These are phyloP conservation scores for Brassica juncea DNA, from an alignment of 345 rosid species.

Conservation along the genomic window DNA sequence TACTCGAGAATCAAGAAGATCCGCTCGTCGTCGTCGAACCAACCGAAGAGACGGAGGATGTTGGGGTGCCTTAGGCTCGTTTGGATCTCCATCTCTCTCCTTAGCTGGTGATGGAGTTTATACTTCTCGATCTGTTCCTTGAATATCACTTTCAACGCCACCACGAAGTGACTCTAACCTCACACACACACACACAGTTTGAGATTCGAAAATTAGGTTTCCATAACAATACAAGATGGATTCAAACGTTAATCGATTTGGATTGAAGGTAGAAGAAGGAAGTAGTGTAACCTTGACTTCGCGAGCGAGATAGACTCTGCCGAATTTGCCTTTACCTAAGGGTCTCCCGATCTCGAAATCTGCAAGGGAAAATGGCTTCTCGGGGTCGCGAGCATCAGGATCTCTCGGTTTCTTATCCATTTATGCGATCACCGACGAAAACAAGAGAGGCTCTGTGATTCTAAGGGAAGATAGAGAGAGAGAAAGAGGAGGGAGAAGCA, in stretches of 20 bases:
- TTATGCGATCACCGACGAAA: not conserved
- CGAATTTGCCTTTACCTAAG: conserved; percentile 86
- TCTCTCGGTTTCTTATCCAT: conserved; percentile 29
- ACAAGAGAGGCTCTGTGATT: not conserved
- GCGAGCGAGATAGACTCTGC: conserved; percentile 87
- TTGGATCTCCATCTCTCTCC: conserved; percentile 94
- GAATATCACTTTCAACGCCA: conserved; percentile 86
- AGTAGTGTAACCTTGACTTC: conserved; percentile 55
- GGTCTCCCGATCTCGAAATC: conserved; percentile 95
- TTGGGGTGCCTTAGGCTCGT: conserved; percentile 68
- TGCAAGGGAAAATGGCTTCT: conserved; percentile 56
- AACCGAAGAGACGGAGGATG: conserved; percentile 76
- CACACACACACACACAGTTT: not conserved
- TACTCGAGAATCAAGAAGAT: conserved; percentile 93
- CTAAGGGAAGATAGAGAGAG: not conserved
- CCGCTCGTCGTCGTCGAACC: conserved; percentile 78
- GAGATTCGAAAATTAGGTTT: not conserved
- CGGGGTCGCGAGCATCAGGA: not conserved
- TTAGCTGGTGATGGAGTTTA: conserved; percentile 71
- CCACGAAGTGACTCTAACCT: conserved; percentile 35
- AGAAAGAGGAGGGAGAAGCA: not conserved
- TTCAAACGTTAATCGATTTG: not conserved
- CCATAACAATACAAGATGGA: not conserved
- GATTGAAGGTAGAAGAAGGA: not conserved
- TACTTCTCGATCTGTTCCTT: conserved; percentile 90